Conservation (phyloP, 106 monocot species). For the Allium sativum region DNA sequence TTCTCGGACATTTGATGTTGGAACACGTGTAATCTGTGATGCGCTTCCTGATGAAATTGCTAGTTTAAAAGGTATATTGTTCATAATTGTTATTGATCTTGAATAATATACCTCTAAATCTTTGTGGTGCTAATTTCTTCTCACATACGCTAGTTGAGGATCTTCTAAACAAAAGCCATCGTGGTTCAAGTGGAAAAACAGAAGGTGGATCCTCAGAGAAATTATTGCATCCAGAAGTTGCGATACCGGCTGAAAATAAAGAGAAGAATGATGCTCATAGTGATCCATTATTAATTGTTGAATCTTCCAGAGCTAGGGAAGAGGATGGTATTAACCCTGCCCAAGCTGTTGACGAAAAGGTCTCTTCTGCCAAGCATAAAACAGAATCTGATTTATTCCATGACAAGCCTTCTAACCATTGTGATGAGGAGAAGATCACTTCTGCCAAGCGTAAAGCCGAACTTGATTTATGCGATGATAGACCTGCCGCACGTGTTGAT, state of each 20-base stretch:
- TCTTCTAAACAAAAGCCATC: constrained; percentile 24
- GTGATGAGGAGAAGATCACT: constrained; percentile 10
- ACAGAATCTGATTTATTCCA: neutral
- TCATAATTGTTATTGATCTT: constrained; percentile 1
- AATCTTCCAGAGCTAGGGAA: neutral
- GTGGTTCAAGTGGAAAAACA: neutral
- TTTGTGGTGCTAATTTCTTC: neutral
- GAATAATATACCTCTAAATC: neutral
- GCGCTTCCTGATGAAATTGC: constrained; percentile 27
- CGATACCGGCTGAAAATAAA: neutral
- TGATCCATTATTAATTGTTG: neutral
- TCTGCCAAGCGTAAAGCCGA: neutral
- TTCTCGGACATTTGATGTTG: constrained; percentile 41
- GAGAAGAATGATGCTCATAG: neutral
- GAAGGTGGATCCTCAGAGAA: neutral
- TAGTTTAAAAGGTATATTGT: constrained; percentile 30
- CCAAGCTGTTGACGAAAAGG: constrained; percentile 3
- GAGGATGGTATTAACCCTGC: neutral
- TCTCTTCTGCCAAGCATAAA: neutral
- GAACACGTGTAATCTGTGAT: constrained; percentile 26
- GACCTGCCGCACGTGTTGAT: neutral
- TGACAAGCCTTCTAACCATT: constrained; percentile 9
- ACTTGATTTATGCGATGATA: neutral
- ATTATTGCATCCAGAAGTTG: neutral
- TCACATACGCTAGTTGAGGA: constrained; percentile 11